Evolutionary conservation across 2,329 filamentous ascomycete genomes (phyloP).

Genomic region (Verticillium zaregamsianum): DNA sequence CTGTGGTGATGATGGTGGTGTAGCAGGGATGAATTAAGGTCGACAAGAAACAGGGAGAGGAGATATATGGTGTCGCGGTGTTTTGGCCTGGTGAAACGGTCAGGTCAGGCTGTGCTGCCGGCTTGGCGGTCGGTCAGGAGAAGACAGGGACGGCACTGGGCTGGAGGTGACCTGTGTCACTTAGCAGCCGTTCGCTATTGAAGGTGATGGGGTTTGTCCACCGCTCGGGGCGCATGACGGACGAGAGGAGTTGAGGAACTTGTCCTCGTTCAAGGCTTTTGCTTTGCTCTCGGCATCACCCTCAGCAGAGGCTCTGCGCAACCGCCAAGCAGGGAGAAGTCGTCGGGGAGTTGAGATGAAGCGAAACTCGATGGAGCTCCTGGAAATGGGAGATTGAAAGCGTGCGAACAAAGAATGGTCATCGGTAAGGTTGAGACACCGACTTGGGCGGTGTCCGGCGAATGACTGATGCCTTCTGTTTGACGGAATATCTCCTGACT

Average conservation of each 20-base stretch:
- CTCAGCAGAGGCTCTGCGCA: not conserved
- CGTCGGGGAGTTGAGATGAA: not conserved
- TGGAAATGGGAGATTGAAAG: not conserved
- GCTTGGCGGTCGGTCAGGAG: not conserved
- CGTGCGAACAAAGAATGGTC: not conserved
- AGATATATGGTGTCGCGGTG: not conserved
- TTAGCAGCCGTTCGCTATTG: not conserved
- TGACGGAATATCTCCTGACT: not conserved
- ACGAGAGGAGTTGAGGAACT: not conserved
- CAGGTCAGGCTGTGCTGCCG: not conserved
- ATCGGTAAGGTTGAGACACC: not conserved
- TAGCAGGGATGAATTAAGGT: not conserved
- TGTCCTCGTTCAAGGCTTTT: not conserved
- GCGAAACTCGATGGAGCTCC: not conserved
- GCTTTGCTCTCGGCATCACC: not conserved
- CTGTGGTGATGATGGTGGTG: not conserved
- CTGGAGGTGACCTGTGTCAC: not conserved
- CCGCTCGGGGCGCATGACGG: not conserved
- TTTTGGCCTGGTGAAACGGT: not conserved
- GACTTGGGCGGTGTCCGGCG: not conserved
- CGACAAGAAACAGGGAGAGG: not conserved
- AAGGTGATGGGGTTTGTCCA: not conserved
- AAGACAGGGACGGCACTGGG: not conserved
- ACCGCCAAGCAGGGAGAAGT: not conserved
- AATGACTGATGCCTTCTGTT: not conserved